Base-by-base conservation (phyloP, 2,329 filamentous ascomycete species). In the Westerdykella aurantiaca region DNA sequence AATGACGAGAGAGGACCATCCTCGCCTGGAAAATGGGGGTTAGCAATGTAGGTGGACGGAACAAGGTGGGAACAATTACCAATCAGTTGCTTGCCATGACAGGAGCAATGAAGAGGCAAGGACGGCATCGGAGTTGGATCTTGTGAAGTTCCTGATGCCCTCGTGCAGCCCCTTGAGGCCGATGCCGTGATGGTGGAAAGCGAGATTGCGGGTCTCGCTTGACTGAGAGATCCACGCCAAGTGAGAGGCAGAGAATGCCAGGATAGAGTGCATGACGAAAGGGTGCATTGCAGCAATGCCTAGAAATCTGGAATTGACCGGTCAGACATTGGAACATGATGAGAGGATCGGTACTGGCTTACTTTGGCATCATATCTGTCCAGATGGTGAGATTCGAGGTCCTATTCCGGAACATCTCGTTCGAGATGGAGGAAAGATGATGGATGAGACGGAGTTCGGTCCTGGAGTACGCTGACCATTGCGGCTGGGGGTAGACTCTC, bases 61-160 rank as follows among this genome's bases (percentile, higher is more conserved):
- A 21, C 11, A 37, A 34, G 17, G 10, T 14, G 16, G 12, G 5
- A 11, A 21, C 25, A 72, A 83, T 75, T 78, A 94, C 91, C 90
- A 97, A 72, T 97, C 91, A 47, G 85, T 93, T 44, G 88, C 87
- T 72, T 97, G 91, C 90, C 93, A 97, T 31, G 90, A 94, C 39
- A 98, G 78, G 38, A 97, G 79, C 37, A 96, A 81, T 21, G 91
- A 96, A 25, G 90, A 88, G 21, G 90, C 91, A 43, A 98, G 78
- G 49, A 96, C 84, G 35, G 90, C 89, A 69, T 98, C 91, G 2
- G 88, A 91, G 48, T 89, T 95, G 41, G 85, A 82, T 56, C 82
- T 82, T 2, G 86, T 94, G 69, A 97, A 96, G 16, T 79, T 78
- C 37, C 83, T 81, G 55, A 97, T 90, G 22, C 89, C 88, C 60